Base-by-base conservation (phyloP, 73 alveolate species). In the Uronychia setigera region DNA sequence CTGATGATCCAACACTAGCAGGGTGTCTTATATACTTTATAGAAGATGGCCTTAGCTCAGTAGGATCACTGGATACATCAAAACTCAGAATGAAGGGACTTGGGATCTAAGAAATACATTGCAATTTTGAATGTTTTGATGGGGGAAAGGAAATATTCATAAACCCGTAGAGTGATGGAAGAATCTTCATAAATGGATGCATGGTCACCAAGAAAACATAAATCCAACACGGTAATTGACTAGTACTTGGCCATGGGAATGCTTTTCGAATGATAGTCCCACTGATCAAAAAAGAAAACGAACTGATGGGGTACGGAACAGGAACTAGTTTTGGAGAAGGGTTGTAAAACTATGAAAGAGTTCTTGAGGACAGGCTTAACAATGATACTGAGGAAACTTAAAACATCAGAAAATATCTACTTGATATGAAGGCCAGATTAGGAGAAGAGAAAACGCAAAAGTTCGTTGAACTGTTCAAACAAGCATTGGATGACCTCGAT, bases 1-100 rank as follows among this genome's bases (percentile, higher is more conserved):
- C 88, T 0, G 88, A 81, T 26, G 88, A 81, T 32, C 88, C 88
- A 59, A 81, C 81, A 19, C 80, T 81, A 0, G 67, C 88, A 29
- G 88, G 88, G 19, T 58, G 81, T 25, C 35, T 81, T 1, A 67
- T 81, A 33, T 60, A 58, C 58, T 81, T 29, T 34, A 1, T 81
- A 26, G 60, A 58, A 0, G 80, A 81, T 13, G 81, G 81, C 19
- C 35, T 1, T 0, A 27, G 35, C 26, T 1, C 33, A 0, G 9
- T 58, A 0, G 88, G 88, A n/a, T 1, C 81, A 1, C 33, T 14
- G 9, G 75, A 0, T 1, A n/a, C 13, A 1, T 5, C 28, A 0
- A 29, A 26, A n/a, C 29, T 46, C 1, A 19, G 14, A 27, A 59
- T 60, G 32, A 81, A 60, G 60, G 88, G 88, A 11, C 88, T 81